Evolutionary conservation across 1,284 basidiomycete genomes (phyloP), one percentile per base, ranked within the genome.

Genomic region (Marasmius fiardii): DNA sequence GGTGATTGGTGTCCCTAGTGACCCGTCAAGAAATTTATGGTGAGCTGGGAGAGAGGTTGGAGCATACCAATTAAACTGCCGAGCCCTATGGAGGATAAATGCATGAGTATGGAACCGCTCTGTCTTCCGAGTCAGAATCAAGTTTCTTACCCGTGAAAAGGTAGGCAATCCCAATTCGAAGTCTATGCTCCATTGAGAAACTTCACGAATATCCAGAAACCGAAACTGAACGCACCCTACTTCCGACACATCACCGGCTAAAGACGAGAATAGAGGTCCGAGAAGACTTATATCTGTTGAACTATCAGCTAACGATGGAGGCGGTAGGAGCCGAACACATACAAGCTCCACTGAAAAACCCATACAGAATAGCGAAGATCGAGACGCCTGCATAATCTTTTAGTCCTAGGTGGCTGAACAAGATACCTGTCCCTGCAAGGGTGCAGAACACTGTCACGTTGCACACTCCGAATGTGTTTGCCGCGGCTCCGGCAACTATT

Each of bases 391-490:
- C 60, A 3, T 61, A 34, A 21, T 54, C 55, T 18, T 56, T 59
- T 10, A 70, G 44, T 1, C 65, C 65, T 8, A 68, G 61, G 64
- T 74, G 65, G 0, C 59, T 60, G 52, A 74, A 67, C 5, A 71
- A 65, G 1, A 72, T 16, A 0, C 64, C 63, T 1, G 64, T 57
- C 45, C 65, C 65, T 10, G 57, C 58, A 8, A 60, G 54, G 6
- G 58, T 56, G 6, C 62, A 56, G 7, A 59, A 44, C 5, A 64
- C 61, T 4, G 69, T 63, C 58, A 70, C 59, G 33, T 66, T 67
- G 34, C 59, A 49, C 4, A 67, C 57, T 4, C 69, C 70, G 16
- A 66, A 48, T 26, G 50, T 52, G 20, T 65, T 58, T 2, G 64
- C 64, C 71, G 63, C 4, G 5, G 28, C 1, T 71, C 71, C 7